Conservation (phyloP, 345 rosid genomes). For the Brassica incana region DNA sequence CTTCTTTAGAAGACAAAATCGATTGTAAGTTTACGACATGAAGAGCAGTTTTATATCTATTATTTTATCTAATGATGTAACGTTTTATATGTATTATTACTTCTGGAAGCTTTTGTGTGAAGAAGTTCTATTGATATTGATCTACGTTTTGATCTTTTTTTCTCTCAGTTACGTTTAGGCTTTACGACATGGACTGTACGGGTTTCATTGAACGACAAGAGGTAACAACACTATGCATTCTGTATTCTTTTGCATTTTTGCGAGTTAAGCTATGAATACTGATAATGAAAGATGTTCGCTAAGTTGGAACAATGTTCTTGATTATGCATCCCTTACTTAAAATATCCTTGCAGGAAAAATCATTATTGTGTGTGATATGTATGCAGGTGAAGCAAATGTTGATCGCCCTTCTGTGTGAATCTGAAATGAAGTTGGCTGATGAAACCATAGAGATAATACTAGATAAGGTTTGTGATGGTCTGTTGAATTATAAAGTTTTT, state of each 20-base stretch:
- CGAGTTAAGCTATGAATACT: not conserved
- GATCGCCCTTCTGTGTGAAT: slow-evolving; percentile 94
- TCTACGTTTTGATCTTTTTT: not conserved
- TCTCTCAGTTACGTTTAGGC: slow-evolving; percentile 85
- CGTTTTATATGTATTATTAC: not conserved
- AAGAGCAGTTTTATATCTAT: not conserved
- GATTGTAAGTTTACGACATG: slow-evolving; percentile 60
- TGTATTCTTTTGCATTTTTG: not conserved
- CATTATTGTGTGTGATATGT: not conserved
- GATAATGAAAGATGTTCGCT: not conserved
- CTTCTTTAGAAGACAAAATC: slow-evolving; percentile 74
- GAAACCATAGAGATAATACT: slow-evolving; percentile 94
- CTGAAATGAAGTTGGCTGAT: slow-evolving; percentile 95
- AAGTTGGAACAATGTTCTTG: not conserved
- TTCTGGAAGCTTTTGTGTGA: not conserved
- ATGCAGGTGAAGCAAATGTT: slow-evolving; percentile 96
- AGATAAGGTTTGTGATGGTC: slow-evolving; percentile 63
- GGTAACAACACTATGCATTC: slow-evolving; percentile 43
- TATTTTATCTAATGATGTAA: too few species aligned
- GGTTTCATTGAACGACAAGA: slow-evolving; percentile 97
- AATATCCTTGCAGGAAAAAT: not conserved
- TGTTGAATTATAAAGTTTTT: not conserved
- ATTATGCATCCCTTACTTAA: not conserved
- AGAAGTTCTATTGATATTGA: slow-evolving; percentile 20
- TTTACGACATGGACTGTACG: slow-evolving; percentile 83